phyloP scores from a whole-genome alignment of 371 early-diverging fungal genomes.

The Mortierella sp. region DNA sequence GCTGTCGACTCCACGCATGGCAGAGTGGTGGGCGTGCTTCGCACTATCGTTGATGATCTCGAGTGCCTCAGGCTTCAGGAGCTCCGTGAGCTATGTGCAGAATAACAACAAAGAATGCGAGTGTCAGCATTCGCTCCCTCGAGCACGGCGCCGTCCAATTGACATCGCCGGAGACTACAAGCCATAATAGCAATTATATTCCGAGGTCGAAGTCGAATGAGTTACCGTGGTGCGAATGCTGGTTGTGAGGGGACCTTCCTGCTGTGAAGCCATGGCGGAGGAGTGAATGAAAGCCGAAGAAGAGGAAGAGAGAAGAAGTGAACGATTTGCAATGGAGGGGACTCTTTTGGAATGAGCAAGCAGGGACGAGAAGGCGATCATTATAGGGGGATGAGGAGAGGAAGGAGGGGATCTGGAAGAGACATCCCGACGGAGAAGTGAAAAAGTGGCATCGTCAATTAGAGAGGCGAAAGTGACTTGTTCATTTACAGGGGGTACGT shows the following conservation, averaged over 20 bases:
- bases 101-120: not conserved
- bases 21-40: constrained; percentile 79
- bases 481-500: not conserved
- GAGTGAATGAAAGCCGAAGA: constrained; percentile 18
- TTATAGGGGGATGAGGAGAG: not conserved
- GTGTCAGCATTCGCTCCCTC: not conserved
- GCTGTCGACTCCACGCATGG: constrained; percentile 81
- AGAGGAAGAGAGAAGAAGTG: constrained; percentile 5
- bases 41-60: constrained; percentile 81
- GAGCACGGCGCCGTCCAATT: not conserved
- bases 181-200: not conserved
- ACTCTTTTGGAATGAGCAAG: constrained; percentile 32
- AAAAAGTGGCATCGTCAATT: not conserved
- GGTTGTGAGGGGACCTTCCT: constrained; percentile 44
- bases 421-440: not conserved
- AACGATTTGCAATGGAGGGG: constrained; percentile 21
- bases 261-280: constrained; percentile 44
- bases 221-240: constrained; percentile 49
- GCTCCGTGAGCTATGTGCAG: constrained; percentile 62
- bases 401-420: not conserved
- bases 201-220: not conserved
- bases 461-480: not conserved
- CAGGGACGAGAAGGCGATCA: constrained; percentile 31
- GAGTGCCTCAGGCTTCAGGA: constrained; percentile 68
- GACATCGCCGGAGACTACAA: not conserved